Evolutionary conservation across 2,329 filamentous ascomycete species (phyloP).

Genomic region (Pestalotiopsis fici): DNA sequence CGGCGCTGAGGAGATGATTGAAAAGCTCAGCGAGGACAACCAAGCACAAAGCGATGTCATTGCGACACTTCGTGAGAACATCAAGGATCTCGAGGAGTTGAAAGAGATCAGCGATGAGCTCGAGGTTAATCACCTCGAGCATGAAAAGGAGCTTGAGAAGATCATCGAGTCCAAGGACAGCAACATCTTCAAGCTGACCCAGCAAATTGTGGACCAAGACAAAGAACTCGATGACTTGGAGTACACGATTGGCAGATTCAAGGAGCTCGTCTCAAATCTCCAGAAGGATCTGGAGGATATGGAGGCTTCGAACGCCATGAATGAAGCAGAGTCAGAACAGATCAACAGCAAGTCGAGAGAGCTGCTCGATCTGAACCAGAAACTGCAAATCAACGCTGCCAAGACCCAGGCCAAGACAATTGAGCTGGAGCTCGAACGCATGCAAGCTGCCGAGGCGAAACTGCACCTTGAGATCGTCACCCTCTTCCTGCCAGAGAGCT

Average conservation of each 20-base stretch:
- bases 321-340: constrained; percentile 89
- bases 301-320: constrained; percentile 87
- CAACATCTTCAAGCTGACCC: constrained; percentile 79
- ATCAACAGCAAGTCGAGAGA: constrained; percentile 84
- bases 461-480: constrained; percentile 89
- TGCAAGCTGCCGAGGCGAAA: constrained; percentile 85
- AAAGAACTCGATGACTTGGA: constrained; percentile 83
- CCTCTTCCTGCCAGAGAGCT: constrained; percentile 84
- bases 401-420: constrained; percentile 95
- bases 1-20: constrained; percentile 90
- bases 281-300: constrained; percentile 90
- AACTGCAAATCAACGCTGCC: constrained; percentile 84
- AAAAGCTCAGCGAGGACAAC: constrained; percentile 86
- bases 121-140: constrained; percentile 88
- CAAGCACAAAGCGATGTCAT: constrained; percentile 81
- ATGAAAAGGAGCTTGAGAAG: constrained; percentile 91
- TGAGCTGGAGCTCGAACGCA: constrained; percentile 80
- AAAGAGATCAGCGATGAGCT: constrained; percentile 95
- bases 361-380: constrained; percentile 96
- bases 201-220: constrained; percentile 74
- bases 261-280: constrained; percentile 82
- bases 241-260: constrained; percentile 85
- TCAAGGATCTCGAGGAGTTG: constrained; percentile 85
- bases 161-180: constrained; percentile 88
- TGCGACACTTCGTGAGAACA: constrained; percentile 76